These are phyloP conservation scores for Calonectria pseudoturangicola DNA, from an alignment of 2,329 filamentous ascomycete genomes.

Conservation along the genomic window DNA sequence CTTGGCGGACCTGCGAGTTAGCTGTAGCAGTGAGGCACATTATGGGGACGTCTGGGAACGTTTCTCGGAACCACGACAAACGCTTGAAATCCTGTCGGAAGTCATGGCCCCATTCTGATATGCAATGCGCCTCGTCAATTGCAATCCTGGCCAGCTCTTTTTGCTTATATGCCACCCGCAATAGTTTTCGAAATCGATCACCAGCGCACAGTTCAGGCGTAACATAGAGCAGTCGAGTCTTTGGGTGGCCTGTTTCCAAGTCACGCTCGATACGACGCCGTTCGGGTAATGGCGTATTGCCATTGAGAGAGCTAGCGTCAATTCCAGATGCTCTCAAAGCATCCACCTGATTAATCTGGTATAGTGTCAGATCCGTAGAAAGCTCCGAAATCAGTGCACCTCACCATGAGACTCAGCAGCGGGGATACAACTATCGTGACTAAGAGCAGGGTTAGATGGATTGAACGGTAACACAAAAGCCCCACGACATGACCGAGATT, in stretches of 20 bases:
- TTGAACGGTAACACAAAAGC: constrained; percentile 17
- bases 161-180: constrained; percentile 85
- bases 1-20: constrained; percentile 85
- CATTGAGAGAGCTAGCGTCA: constrained; percentile 90
- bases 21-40: constrained; percentile 96
- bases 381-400: constrained; percentile 45
- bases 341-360: constrained; percentile 92
- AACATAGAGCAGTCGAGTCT: constrained; percentile 90
- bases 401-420: constrained; percentile 90
- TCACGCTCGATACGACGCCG: constrained; percentile 84
- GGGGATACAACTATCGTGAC: constrained; percentile 95
- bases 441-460: constrained; percentile 59
- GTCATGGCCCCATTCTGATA: constrained; percentile 98
- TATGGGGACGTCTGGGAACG: constrained; percentile 89
- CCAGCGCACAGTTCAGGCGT: constrained; percentile 92
- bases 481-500: constrained; percentile 52
- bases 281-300: constrained; percentile 81
- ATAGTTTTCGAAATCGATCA: constrained; percentile 83
- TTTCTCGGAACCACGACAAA: constrained; percentile 88
- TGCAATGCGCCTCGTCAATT: constrained; percentile 96
- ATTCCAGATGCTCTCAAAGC: constrained; percentile 84
- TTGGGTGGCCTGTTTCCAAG: constrained; percentile 90
- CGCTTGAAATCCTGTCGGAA: constrained; percentile 95
- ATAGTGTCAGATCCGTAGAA: constrained; percentile 36
- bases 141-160: constrained; percentile 90